A percentile compares a stretch with the other conserved stretches of the same genome.
phyloP scores from a whole-genome alignment of 148 eudicot species.

The Spergularia marina region DNA sequence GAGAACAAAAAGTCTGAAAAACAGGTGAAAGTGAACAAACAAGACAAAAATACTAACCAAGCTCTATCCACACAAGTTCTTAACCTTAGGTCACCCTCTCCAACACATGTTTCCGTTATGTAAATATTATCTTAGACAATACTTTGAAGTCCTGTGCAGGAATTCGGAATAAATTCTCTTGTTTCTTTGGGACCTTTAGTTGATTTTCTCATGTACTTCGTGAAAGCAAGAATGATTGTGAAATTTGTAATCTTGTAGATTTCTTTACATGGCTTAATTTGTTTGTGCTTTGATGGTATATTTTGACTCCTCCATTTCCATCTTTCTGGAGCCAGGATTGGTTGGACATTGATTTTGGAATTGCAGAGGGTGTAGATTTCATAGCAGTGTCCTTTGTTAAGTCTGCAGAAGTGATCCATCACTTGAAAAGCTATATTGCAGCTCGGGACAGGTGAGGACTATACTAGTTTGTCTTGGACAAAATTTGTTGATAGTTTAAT shows the following conservation, averaged over 20 bases:
- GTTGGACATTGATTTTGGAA: constrained; percentile 96
- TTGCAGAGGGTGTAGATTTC: constrained; percentile 94
- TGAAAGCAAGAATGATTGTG: neutral
- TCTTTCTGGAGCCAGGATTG: constrained; percentile 68
- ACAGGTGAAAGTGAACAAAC: too few relatives aligned
- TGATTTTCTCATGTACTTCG: neutral
- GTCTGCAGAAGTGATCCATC: constrained; percentile 93
- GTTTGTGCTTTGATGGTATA: neutral
- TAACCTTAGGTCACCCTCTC: too few relatives aligned
- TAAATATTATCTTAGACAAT: neutral
- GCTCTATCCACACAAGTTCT: too few relatives aligned
- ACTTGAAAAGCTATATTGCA: constrained; percentile 83
- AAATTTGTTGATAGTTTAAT: neutral
- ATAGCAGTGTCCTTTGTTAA: constrained; percentile 94
- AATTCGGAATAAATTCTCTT: neutral
- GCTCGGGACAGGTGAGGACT: constrained; percentile 66
- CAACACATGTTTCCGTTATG: too few relatives aligned
- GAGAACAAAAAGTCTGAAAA: too few relatives aligned
- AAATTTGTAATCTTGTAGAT: neutral
- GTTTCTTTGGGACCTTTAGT: neutral
- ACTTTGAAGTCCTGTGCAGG: neutral
- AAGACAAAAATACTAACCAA: too few relatives aligned
- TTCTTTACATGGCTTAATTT: neutral
- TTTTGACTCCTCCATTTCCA: constrained; percentile 16
- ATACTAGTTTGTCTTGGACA: neutral